phyloP scores from a whole-genome alignment of 2,329 filamentous ascomycete species.

The Fusarium goolgardi region DNA sequence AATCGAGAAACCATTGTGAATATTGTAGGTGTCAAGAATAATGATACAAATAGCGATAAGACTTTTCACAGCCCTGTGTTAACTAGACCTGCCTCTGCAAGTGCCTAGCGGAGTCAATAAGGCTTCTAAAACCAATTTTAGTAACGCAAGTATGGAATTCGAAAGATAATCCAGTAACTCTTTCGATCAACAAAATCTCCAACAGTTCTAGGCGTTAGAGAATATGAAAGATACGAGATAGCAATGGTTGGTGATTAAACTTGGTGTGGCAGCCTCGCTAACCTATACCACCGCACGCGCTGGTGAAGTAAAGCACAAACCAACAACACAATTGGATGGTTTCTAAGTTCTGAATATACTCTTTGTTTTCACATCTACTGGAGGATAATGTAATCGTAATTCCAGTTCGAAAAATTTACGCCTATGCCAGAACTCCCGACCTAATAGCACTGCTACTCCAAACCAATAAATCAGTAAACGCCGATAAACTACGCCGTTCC shows the following conservation, averaged over 20 bases:
- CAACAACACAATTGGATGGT: background rate
- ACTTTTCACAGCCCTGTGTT: background rate
- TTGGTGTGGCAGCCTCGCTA: background rate
- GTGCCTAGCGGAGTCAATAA: background rate
- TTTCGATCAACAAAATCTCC: background rate
- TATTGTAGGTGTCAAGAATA: background rate
- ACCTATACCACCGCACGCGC: background rate
- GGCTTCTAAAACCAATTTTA: background rate
- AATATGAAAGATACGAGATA: background rate
- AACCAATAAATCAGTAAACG: background rate
- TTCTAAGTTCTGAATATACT: background rate
- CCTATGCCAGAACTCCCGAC: conserved; percentile 6
- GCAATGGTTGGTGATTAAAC: background rate
- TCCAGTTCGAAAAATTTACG: conserved; percentile 11
- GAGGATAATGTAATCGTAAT: background rate
- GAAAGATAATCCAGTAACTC: background rate
- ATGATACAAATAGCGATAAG: background rate
- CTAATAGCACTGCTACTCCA: conserved; percentile 4
- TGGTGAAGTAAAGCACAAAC: background rate
- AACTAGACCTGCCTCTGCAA: background rate
- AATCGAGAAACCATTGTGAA: conserved; percentile 18
- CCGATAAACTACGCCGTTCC: conserved; percentile 30
- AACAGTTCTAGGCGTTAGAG: no score
- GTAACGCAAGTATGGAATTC: background rate
- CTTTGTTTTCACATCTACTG: background rate